Conservation (phyloP, 164 flowering plant species). For the Cinnamomum chago region DNA sequence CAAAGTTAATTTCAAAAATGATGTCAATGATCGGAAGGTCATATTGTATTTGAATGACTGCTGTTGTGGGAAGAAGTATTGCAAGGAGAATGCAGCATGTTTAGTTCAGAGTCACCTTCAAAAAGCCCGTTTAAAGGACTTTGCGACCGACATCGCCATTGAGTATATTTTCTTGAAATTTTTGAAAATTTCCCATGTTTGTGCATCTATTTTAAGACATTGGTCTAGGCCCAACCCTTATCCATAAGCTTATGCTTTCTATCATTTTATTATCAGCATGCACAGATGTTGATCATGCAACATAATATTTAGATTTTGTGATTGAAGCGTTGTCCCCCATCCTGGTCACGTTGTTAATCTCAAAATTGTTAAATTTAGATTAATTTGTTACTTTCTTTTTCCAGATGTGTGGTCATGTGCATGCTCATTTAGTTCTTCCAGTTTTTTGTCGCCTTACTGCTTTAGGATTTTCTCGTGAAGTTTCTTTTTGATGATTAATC, state of each 20-base stretch:
- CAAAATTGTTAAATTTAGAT: not conserved
- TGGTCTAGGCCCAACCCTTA: not conserved
- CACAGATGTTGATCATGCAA: not conserved
- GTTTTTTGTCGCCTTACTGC: not conserved
- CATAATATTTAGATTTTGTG: not conserved
- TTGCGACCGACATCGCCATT: conserved; percentile 51
- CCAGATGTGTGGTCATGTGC: not conserved
- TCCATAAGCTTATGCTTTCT: not conserved
- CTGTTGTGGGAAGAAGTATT: conserved; percentile 58
- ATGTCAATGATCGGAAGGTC: conserved; percentile 57
- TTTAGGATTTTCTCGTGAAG: not conserved
- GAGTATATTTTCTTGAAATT: conserved; percentile 46
- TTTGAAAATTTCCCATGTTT: not conserved
- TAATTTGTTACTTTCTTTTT: not conserved
- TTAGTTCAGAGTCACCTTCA: conserved; percentile 53
- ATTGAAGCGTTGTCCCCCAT: not conserved
- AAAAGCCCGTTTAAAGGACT: conserved; percentile 59
- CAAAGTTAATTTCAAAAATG: conserved; percentile 55
- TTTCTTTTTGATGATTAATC: no score
- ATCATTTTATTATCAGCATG: not conserved
- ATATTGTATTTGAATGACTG: conserved; percentile 72
- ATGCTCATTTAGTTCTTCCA: not conserved
- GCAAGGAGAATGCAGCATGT: conserved; percentile 74
- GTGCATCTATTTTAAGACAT: not conserved
- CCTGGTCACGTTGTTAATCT: not conserved